These are phyloP conservation scores for Microsporum ferrugineum DNA, from an alignment of 2,329 filamentous ascomycete genomes.

Conservation along the genomic window DNA sequence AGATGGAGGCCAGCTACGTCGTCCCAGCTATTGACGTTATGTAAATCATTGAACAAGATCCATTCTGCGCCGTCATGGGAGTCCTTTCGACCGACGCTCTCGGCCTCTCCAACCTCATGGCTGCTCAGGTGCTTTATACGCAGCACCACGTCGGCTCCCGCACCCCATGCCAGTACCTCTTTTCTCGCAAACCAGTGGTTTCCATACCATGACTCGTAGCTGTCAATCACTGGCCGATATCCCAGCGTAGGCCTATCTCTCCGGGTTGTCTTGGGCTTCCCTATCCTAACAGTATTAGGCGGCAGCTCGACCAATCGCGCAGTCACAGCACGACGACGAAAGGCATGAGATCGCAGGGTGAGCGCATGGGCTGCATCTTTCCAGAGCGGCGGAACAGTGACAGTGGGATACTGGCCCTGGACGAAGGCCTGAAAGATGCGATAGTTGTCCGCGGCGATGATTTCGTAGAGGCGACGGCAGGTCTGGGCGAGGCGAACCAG, in stretches of 20 bases:
- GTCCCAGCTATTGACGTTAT: constrained; percentile 43
- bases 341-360: constrained; percentile 46
- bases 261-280: constrained; percentile 26
- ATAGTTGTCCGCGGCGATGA: constrained; percentile 40
- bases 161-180: constrained; percentile 50
- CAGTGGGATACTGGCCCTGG: constrained; percentile 38
- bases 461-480: constrained; percentile 35
- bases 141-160: constrained; percentile 46
- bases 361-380: constrained; percentile 43
- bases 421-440: constrained; percentile 38
- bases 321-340: constrained; percentile 46
- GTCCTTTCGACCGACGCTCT: constrained; percentile 13
- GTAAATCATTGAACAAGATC: constrained; percentile 42
- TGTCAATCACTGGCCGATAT: constrained; percentile 48
- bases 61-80: constrained; percentile 30
- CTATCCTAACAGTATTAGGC: constrained; percentile 30
- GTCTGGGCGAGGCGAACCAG: constrained; percentile 37
- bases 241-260: constrained; percentile 44
- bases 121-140: constrained; percentile 37
- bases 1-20: constrained; percentile 50
- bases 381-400: constrained; percentile 34
- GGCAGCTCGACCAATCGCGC: constrained; percentile 42
- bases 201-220: constrained; percentile 43
- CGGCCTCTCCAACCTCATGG: constrained; percentile 7
- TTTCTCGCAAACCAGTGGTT: constrained; percentile 38